phyloP scores from a whole-genome alignment of 2,329 filamentous ascomycete genomes.

The Aspergillus sp. region DNA sequence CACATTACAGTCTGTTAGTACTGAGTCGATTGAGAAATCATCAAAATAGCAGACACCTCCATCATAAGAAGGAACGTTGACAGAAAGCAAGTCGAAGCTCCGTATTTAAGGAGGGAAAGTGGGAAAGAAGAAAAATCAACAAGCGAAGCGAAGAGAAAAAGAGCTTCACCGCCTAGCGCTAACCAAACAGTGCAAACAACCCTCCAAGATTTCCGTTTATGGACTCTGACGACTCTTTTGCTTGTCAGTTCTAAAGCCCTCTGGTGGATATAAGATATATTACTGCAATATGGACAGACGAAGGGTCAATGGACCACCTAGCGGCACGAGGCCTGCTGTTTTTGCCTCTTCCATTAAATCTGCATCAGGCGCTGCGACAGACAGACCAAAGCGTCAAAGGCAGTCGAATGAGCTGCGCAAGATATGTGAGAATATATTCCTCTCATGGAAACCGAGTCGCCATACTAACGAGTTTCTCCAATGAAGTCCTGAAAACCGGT shows the following conservation, averaged over 20 bases:
- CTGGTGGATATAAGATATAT: slow-evolving; percentile 40
- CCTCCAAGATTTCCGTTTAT: slow-evolving; percentile 29
- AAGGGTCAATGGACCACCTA: slow-evolving; percentile 80
- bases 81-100: slow-evolving; percentile 4
- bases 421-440: slow-evolving; percentile 60
- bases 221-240: slow-evolving; percentile 10
- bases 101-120: slow-evolving; percentile 10
- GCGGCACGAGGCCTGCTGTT: slow-evolving; percentile 66
- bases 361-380: slow-evolving; percentile 41
- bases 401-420: slow-evolving; percentile 68
- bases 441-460: background rate
- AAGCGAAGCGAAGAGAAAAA: slow-evolving; percentile 2
- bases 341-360: slow-evolving; percentile 49
- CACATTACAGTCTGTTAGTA: slow-evolving; percentile 19
- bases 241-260: slow-evolving; percentile 4
- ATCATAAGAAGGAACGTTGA: slow-evolving; percentile 16
- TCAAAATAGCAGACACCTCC: slow-evolving; percentile 2
- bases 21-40: background rate
- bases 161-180: background rate
- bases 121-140: slow-evolving; percentile 3
- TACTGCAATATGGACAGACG: slow-evolving; percentile 62
- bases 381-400: slow-evolving; percentile 51
- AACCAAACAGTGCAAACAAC: slow-evolving; percentile 37
- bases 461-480: background rate
- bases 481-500: slow-evolving; percentile 75